phyloP scores from a whole-genome alignment of 179 eudicot genomes.

The Spergularia azorica region DNA sequence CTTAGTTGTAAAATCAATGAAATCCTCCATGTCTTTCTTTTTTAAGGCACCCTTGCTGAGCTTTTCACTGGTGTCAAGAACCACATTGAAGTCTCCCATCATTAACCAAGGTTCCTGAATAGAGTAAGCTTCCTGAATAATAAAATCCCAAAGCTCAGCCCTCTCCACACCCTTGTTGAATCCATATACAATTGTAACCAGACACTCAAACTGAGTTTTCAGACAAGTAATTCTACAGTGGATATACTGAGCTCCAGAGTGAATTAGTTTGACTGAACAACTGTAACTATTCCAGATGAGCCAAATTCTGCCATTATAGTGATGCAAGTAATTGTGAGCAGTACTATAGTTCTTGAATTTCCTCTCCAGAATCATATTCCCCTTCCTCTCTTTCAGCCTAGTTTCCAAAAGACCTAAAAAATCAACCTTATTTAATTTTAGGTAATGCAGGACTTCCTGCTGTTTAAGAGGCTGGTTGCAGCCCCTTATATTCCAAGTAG shows the following conservation, averaged over 20 bases:
- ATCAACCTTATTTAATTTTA: neutral
- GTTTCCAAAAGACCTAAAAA: neutral
- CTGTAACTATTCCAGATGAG: neutral
- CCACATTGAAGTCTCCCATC: neutral
- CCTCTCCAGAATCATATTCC: neutral
- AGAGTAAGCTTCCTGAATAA: fast-evolving
- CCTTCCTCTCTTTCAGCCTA: neutral
- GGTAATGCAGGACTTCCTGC: neutral
- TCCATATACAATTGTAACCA: neutral
- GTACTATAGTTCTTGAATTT: too few species aligned
- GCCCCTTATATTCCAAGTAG: neutral
- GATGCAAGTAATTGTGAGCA: neutral
- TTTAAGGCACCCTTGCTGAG: neutral
- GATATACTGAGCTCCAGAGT: neutral
- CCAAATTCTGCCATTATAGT: neutral
- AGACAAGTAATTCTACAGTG: neutral
- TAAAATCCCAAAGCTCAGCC: neutral
- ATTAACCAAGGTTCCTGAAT: neutral
- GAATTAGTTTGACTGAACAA: neutral
- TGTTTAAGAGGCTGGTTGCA: neutral
- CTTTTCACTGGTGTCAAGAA: neutral
- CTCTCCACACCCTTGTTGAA: neutral
- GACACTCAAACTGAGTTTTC: neutral
- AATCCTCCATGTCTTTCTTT: neutral
- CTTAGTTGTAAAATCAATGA: neutral